phyloP scores from a whole-genome alignment of 805 yeast genomes.

The Wickerhamiella occidentalis region DNA sequence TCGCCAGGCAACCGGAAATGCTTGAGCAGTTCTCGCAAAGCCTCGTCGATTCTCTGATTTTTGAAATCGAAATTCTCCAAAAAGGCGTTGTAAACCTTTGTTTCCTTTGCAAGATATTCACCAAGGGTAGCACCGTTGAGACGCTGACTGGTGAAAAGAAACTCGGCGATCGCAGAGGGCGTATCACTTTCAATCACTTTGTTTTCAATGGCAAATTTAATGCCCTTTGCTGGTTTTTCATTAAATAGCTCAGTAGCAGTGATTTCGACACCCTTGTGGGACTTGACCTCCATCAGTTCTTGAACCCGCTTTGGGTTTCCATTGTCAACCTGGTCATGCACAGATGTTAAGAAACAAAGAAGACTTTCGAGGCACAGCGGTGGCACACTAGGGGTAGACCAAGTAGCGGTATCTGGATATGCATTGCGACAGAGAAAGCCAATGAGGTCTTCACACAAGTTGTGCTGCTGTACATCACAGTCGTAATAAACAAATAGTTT shows the following conservation, averaged over 20 bases:
- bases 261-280: conserved; percentile 58
- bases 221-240: conserved; percentile 64
- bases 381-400: conserved; percentile 77
- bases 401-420: conserved; percentile 69
- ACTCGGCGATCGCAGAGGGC: conserved; percentile 53
- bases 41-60: conserved; percentile 82
- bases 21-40: conserved; percentile 66
- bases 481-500: conserved; percentile 72
- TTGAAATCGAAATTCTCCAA: conserved; percentile 61
- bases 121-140: conserved; percentile 83
- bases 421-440: conserved; percentile 66
- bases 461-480: conserved; percentile 79
- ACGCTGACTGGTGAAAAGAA: conserved; percentile 68
- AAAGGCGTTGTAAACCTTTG: conserved; percentile 53
- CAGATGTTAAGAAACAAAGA: conserved; percentile 46
- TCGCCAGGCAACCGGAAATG: conserved; percentile 93
- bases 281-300: conserved; percentile 16
- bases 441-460: conserved; percentile 54
- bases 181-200: conserved; percentile 45
- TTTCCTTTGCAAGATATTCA: conserved; percentile 68
- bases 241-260: conserved; percentile 66
- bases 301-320: not conserved
- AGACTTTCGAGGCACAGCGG: conserved; percentile 88
- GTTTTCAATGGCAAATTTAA: conserved; percentile 47
- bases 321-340: not conserved